Base-by-base conservation (phyloP, 331 rosid genomes). In the Quercus lobata region DNA sequence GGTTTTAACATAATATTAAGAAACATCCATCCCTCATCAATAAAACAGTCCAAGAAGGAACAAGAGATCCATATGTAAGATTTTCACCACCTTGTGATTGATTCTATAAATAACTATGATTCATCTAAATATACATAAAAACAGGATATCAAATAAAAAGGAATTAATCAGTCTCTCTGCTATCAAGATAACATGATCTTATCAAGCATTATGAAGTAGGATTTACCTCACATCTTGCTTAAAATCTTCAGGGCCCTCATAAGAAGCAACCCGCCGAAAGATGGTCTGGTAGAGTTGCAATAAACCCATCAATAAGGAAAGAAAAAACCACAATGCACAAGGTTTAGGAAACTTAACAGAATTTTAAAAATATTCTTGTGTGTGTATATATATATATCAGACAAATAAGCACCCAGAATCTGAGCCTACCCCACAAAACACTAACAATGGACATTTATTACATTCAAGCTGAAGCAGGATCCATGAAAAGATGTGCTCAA, bases 211-310 rank as follows among this genome's bases (percentile, higher is more conserved):
- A 60, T 24, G 46, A 27, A 76, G 77, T 60, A 76, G 17, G 11
- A 63, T 76, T 14, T 81, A 93, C 99, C 91, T 88, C 82, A 84
- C 83, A 84, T 95, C 97, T 86, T 76, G 82, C 55, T 63, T 89
- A 41, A 95, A 82, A 88, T 91, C 97, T 69, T 86, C 89, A 34
- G 94, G 84, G 27, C 74, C 60, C 83, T 90, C 91, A 60, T 95
- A 95, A 29, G 94, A 85, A 73, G 91, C 71, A 71, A 86, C 79
- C 75, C 98, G 83, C 84, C 82, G 80, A 75, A 79, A 90, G 80
- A 95, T 82, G 74, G 93, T 91, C 98, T 95, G 86, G 82, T 69
- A 46, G 69, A 80, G 69, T 86, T 57, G 32, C n/a, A 71, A 76
- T 10, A 24, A 78, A 82, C 56, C 53, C 74, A 44, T 55, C 69